These are phyloP conservation scores for Aureobasidium lini DNA, from an alignment of 2,329 filamentous ascomycete genomes.

Conservation along the genomic window DNA sequence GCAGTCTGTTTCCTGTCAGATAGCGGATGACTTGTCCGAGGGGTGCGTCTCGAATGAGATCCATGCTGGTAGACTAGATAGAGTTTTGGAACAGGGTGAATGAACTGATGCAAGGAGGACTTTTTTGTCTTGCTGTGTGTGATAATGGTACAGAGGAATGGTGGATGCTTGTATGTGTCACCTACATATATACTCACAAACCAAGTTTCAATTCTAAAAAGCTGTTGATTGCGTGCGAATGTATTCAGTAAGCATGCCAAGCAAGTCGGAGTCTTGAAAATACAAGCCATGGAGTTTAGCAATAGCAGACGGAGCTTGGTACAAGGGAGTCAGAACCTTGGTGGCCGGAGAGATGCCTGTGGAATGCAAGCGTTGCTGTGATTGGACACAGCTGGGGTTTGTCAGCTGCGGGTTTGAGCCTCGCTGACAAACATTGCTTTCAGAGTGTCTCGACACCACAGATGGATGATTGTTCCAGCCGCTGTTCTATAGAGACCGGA, in stretches of 20 bases:
- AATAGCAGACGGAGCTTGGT: background rate
- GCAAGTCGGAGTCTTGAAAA: background rate
- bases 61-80: constrained; percentile 20
- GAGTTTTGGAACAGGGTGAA: background rate
- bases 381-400: constrained; percentile 5
- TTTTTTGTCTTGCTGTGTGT: no score
- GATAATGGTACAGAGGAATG: background rate
- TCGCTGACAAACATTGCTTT: constrained; percentile 8
- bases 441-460: background rate
- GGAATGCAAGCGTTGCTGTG: background rate
- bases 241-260: constrained; percentile 7
- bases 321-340: background rate
- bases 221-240: constrained; percentile 4
- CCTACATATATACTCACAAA: background rate
- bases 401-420: background rate
- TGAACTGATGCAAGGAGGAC: background rate
- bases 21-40: constrained; percentile 41
- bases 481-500: background rate
- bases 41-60: constrained; percentile 37
- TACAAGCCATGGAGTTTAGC: background rate
- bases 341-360: background rate
- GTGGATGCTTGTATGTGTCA: background rate
- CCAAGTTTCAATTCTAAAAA: background rate
- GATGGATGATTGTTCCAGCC: background rate
- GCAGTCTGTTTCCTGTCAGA: constrained; percentile 34